A percentile compares a stretch with the other conserved stretches of the same genome.
phyloP scores from a whole-genome alignment of 139 green algal genomes.

The Ettlia oleoabundans region DNA sequence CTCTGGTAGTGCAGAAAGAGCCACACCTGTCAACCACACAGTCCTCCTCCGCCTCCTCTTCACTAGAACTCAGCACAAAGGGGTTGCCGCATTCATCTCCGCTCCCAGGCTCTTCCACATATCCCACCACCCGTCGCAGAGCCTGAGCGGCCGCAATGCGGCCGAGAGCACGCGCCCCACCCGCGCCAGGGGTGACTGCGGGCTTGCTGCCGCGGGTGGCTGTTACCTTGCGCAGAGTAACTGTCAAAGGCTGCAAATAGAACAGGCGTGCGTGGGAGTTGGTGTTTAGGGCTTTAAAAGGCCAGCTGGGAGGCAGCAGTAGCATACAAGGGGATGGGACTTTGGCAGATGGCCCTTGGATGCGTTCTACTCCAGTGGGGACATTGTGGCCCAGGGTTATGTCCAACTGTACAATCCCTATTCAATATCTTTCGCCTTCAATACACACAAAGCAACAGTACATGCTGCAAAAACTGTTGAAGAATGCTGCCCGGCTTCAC shows the following conservation, averaged over 20 bases:
- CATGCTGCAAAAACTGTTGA: no score
- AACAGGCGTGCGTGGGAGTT: not conserved
- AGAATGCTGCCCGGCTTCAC: no score
- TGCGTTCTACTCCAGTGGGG: no score
- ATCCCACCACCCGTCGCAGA: slow-evolving; percentile 18
- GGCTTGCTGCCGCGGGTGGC: slow-evolving; percentile 8
- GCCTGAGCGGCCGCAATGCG: not conserved
- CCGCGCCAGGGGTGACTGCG: not conserved
- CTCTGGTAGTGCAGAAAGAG: no score
- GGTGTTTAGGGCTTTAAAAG: not conserved
- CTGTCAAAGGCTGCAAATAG: slow-evolving; percentile 2
- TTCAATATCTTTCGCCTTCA: not conserved
- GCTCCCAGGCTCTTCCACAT: slow-evolving; percentile 23
- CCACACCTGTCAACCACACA: slow-evolving; percentile 30
- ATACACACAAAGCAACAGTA: slow-evolving; percentile 11
- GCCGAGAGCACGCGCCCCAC: not conserved
- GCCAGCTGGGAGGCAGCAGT: not conserved
- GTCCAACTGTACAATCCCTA: no score
- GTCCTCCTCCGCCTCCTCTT: not conserved
- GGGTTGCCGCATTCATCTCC: not conserved
- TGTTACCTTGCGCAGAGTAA: not conserved
- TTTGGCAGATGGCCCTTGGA: no score
- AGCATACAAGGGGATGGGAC: no score
- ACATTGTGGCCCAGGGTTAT: no score
- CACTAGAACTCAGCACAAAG: slow-evolving; percentile 15